phyloP scores from a whole-genome alignment of 2,329 filamentous ascomycete genomes.

The Cladophialophora psammophila region DNA sequence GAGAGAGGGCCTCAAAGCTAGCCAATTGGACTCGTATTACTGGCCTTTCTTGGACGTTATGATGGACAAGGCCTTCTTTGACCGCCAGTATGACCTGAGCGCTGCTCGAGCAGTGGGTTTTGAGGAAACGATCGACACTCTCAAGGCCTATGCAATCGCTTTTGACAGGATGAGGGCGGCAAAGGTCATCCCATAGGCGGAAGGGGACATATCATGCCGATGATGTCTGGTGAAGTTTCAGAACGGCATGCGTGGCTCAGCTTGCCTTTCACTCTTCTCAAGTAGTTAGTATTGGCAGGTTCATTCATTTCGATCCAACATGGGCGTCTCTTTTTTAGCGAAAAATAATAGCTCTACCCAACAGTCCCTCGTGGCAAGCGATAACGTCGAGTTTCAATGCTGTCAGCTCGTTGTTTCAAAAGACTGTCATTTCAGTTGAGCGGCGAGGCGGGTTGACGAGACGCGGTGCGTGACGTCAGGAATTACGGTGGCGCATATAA shows the following conservation, averaged over 20 bases:
- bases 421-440: background rate
- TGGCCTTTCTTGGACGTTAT: constrained; percentile 37
- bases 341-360: background rate
- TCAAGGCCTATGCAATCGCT: constrained; percentile 37
- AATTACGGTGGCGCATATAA: no score
- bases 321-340: background rate
- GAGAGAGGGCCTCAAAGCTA: constrained; percentile 33
- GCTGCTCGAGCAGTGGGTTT: constrained; percentile 38
- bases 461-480: background rate
- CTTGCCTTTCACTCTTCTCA: background rate
- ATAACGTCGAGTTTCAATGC: background rate
- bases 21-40: constrained; percentile 34
- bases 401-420: background rate
- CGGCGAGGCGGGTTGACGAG: background rate
- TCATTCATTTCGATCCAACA: background rate
- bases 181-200: constrained; percentile 29
- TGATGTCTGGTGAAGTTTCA: background rate
- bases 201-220: background rate
- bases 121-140: constrained; percentile 36
- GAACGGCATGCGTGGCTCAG: background rate
- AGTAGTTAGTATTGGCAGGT: background rate
- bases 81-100: constrained; percentile 41
- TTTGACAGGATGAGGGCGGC: constrained; percentile 43
- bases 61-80: constrained; percentile 41
- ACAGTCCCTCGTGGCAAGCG: background rate